A percentile compares a stretch with the other conserved stretches of the same genome.
Conservation (phyloP, 306 rosid species). For the Senna tora region DNA sequence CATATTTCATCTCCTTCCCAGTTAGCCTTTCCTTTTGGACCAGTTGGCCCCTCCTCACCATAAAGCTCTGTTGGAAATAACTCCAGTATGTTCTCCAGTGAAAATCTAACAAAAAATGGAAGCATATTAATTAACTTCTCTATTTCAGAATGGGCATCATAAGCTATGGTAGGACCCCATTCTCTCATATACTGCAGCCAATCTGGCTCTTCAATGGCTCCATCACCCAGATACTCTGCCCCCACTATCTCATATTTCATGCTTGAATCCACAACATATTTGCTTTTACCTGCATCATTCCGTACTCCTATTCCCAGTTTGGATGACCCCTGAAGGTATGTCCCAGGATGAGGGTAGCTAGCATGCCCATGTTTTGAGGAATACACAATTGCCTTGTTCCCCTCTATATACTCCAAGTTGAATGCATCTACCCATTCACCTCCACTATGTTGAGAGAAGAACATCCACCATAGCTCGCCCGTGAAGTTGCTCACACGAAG, state of each 20-base stretch:
- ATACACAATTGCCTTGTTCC: conserved; percentile 62
- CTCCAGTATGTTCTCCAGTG: conserved; percentile 64
- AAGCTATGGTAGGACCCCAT: conserved; percentile 81
- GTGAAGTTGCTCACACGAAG: conserved; percentile 71
- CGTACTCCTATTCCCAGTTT: conserved; percentile 66
- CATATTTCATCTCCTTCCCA: conserved; percentile 73
- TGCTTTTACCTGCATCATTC: conserved; percentile 64
- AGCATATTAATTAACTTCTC: conserved; percentile 67
- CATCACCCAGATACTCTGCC: conserved; percentile 67
- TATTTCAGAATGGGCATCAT: conserved; percentile 63
- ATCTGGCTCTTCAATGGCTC: conserved; percentile 54
- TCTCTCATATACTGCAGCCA: conserved; percentile 87
- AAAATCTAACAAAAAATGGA: conserved; percentile 68
- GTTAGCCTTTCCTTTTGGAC: conserved; percentile 79
- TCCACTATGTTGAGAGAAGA: conserved; percentile 75
- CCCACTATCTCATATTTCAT: conserved; percentile 56
- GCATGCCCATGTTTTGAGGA: conserved; percentile 82
- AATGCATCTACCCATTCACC: conserved; percentile 69
- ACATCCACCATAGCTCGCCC: conserved; percentile 63
- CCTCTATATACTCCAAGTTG: conserved; percentile 60
- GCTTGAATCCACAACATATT: conserved; percentile 59
- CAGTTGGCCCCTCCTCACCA: conserved; percentile 91
- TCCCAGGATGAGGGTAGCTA: conserved; percentile 79
- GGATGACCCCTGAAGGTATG: conserved; percentile 65
- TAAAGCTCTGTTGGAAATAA: conserved; percentile 79